Conservation (phyloP, 2,329 filamentous ascomycete genomes). For the Leptographium radiaticola region DNA sequence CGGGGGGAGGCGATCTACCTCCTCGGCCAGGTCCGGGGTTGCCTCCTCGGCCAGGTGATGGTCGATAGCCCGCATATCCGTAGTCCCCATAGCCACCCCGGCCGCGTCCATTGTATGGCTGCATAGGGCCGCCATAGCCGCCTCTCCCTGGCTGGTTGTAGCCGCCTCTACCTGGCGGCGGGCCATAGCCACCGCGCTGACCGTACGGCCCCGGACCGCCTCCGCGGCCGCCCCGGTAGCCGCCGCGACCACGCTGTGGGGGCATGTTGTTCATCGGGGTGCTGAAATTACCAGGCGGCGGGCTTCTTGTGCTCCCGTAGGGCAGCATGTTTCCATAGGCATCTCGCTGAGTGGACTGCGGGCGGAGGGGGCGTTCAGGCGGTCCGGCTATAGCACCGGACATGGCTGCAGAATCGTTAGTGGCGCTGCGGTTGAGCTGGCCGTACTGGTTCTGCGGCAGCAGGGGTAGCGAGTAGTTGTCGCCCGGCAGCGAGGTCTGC, state of each 20-base stretch:
- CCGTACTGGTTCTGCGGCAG: conserved; percentile 41
- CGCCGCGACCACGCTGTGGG: conserved; percentile 35
- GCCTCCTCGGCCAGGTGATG: background rate
- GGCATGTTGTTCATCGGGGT: conserved; percentile 24
- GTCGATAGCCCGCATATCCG: background rate
- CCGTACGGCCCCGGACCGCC: conserved; percentile 30
- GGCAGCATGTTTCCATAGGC: conserved; percentile 50
- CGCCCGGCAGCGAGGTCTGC: conserved; percentile 43
- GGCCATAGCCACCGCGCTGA: conserved; percentile 34
- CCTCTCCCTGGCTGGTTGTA: conserved; percentile 20
- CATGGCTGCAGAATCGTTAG: conserved; percentile 14
- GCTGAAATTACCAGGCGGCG: no score
- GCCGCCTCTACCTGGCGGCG: conserved; percentile 24
- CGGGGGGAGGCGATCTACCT: conserved; percentile 29
- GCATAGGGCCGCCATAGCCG: conserved; percentile 20
- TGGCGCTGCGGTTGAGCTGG: background rate
- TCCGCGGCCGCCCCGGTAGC: conserved; percentile 36
- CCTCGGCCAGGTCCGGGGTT: conserved; percentile 20
- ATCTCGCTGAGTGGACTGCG: conserved; percentile 32
- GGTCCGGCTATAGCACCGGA: conserved; percentile 12
- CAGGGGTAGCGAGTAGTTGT: conserved; percentile 27
- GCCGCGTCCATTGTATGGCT: conserved; percentile 10
- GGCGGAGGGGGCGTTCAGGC: conserved; percentile 11
- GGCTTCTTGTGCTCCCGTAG: conserved; percentile 32
- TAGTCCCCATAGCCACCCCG: background rate